phyloP scores from a whole-genome alignment of 1,284 basidiomycete species.

The Athelia sp. region DNA sequence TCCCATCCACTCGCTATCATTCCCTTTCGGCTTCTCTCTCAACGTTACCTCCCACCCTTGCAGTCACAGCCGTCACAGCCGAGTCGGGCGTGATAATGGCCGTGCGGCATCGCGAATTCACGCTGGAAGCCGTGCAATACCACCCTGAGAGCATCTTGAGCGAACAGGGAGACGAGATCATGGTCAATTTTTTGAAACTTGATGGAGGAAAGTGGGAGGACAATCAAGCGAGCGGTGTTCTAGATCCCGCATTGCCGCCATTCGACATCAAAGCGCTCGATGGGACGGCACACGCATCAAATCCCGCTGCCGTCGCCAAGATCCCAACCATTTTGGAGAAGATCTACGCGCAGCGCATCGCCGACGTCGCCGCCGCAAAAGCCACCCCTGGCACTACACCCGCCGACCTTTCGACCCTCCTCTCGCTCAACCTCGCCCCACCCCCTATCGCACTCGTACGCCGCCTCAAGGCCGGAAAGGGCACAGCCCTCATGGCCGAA shows the following conservation, averaged over 20 bases:
- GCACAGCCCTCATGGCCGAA: slow-evolving; percentile 80
- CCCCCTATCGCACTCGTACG: slow-evolving; percentile 70
- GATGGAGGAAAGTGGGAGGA: slow-evolving; percentile 85
- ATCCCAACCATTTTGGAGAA: slow-evolving; percentile 76
- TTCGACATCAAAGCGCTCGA: slow-evolving; percentile 51
- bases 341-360: slow-evolving; percentile 67
- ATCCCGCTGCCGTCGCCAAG: slow-evolving; percentile 34
- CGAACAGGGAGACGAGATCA: slow-evolving; percentile 76
- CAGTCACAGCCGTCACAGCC: slow-evolving; percentile 82
- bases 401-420: slow-evolving; percentile 62
- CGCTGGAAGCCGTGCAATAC: slow-evolving; percentile 94
- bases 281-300: slow-evolving; percentile 15
- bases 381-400: slow-evolving; percentile 70
- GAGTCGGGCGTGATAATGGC: slow-evolving; percentile 97
- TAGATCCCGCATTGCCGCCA: slow-evolving; percentile 55
- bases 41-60: slow-evolving; percentile 76
- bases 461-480: slow-evolving; percentile 46
- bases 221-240: slow-evolving; percentile 71
- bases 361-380: slow-evolving; percentile 63
- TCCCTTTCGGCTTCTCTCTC: slow-evolving; percentile 84
- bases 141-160: slow-evolving; percentile 97
- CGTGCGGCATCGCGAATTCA: slow-evolving; percentile 84
- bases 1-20: slow-evolving; percentile 94
- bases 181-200: slow-evolving; percentile 83
- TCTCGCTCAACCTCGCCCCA: slow-evolving; percentile 77